A percentile compares a stretch with the other conserved stretches of the same genome.
These are phyloP conservation scores for Panaeolus cyanescens DNA, from an alignment of 768 basidiomycete species.

Conservation along the genomic window DNA sequence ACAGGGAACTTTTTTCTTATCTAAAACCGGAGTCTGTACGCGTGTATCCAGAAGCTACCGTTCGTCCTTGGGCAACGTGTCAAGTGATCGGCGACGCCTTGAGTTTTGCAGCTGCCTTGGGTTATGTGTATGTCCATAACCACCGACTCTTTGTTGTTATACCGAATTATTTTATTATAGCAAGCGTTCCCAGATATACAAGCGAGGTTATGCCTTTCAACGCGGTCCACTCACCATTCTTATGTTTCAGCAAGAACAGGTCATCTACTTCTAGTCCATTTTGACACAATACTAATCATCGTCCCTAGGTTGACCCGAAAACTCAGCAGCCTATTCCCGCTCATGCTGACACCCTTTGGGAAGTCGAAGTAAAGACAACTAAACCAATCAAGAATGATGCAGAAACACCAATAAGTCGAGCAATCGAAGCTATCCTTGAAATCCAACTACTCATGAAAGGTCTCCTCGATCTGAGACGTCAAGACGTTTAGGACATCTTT, in stretches of 20 bases:
- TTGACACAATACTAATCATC: constrained; percentile 4
- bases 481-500: constrained; percentile 52
- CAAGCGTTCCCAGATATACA: constrained; percentile 76
- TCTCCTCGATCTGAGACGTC: constrained; percentile 72
- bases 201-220: constrained; percentile 77
- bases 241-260: constrained; percentile 88
- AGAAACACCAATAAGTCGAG: constrained; percentile 69
- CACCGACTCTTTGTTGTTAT: neutral
- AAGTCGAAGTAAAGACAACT: constrained; percentile 86
- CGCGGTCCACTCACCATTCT: constrained; percentile 71
- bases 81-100: constrained; percentile 80
- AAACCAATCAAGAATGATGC: constrained; percentile 77
- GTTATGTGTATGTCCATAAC: too few species aligned
- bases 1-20: constrained; percentile 77
- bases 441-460: constrained; percentile 87
- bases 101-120: constrained; percentile 78
- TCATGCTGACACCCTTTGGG: constrained; percentile 82
- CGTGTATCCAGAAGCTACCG: constrained; percentile 84
- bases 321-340: constrained; percentile 77
- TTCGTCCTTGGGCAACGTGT: constrained; percentile 81
- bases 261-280: constrained; percentile 25
- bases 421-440: constrained; percentile 76
- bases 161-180: constrained; percentile 25
- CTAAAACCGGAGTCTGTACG: constrained; percentile 84
- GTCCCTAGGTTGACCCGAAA: constrained; percentile 66